A percentile compares a stretch with the other conserved stretches of the same genome.
phyloP scores from a whole-genome alignment of 2,329 filamentous ascomycete species.

The Saccharata proteae region DNA sequence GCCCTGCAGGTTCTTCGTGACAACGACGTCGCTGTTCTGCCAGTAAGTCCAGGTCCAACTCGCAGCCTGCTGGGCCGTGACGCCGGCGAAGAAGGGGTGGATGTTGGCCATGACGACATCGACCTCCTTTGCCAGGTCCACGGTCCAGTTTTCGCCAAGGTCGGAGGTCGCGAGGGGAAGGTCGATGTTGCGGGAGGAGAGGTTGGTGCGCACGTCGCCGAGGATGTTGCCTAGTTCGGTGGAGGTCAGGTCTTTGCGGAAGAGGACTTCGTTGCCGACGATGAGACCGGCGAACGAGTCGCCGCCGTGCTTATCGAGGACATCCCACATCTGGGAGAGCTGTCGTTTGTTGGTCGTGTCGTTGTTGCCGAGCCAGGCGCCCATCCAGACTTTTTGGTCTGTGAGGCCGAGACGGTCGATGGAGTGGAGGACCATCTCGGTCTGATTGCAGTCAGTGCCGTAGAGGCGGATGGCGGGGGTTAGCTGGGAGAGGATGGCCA shows the following conservation, averaged over 20 bases:
- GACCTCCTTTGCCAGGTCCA: constrained; percentile 53
- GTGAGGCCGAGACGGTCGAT: constrained; percentile 63
- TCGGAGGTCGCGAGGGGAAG: constrained; percentile 80
- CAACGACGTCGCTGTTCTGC: constrained; percentile 51
- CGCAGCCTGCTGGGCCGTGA: constrained; percentile 54
- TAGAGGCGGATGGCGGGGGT: constrained; percentile 83
- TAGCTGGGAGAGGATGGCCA: constrained; percentile 80
- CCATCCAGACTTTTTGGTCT: constrained; percentile 80
- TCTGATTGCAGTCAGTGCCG: constrained; percentile 96
- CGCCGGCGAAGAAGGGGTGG: constrained; percentile 88
- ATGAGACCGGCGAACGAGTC: constrained; percentile 49
- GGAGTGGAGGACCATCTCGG: constrained; percentile 79
- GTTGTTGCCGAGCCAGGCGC: constrained; percentile 84
- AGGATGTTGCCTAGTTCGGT: constrained; percentile 53
- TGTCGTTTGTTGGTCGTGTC: constrained; percentile 74
- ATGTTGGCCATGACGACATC: constrained; percentile 95
- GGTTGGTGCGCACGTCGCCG: constrained; percentile 55
- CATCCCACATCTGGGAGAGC: constrained; percentile 69
- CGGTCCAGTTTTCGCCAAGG: constrained; percentile 76
- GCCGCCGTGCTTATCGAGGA: constrained; percentile 57
- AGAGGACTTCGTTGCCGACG: constrained; percentile 52
- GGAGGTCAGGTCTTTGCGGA: constrained; percentile 53
- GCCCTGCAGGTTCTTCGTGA: constrained; percentile 48
- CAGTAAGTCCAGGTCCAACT: constrained; percentile 79
- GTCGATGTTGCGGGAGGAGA: constrained; percentile 47